Percentiles rank a stretch among this genome's conserved stretches.
Evolutionary conservation across 306 rosid genomes (phyloP).

Genomic region (Vigna mungo): DNA sequence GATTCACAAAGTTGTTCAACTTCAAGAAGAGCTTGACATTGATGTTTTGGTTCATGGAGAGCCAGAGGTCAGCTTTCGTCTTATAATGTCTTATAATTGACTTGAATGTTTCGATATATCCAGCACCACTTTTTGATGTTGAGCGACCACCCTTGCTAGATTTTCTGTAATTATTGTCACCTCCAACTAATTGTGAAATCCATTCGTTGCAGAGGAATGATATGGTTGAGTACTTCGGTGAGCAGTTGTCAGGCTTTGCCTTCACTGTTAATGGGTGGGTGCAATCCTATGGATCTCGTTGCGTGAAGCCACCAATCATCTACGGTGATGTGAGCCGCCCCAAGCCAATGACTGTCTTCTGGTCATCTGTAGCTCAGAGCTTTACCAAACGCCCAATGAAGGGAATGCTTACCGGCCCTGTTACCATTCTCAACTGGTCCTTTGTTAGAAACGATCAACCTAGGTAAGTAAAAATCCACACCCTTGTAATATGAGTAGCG

Average conservation of each 20-base stretch:
- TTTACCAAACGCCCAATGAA: constrained; percentile 90
- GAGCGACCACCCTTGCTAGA: not conserved
- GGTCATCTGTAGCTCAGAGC: constrained; percentile 89
- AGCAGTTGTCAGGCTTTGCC: constrained; percentile 93
- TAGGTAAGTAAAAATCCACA: constrained; percentile 61
- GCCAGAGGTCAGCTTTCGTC: constrained; percentile 75
- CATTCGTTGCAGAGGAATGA: constrained; percentile 80
- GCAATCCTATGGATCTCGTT: constrained; percentile 95
- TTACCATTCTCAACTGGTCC: constrained; percentile 97
- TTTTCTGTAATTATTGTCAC: constrained; percentile 9
- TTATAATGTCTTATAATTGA: not conserved
- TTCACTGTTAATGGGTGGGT: constrained; percentile 93
- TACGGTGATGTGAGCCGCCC: constrained; percentile 98
- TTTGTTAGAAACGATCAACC: constrained; percentile 91
- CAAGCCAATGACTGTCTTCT: constrained; percentile 90
- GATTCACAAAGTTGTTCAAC: constrained; percentile 76
- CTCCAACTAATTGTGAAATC: constrained; percentile 38
- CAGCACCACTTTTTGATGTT: not conserved
- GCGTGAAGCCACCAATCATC: constrained; percentile 98
- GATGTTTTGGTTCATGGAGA: constrained; percentile 96
- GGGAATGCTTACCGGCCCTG: constrained; percentile 99
- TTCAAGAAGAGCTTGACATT: constrained; percentile 92
- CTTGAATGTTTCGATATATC: not conserved
- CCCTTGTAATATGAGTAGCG: not conserved
- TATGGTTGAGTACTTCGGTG: constrained; percentile 96